Base-by-base conservation (phyloP, 1,284 basidiomycete genomes). In the Sporisorium iseilematis-ciliati region DNA sequence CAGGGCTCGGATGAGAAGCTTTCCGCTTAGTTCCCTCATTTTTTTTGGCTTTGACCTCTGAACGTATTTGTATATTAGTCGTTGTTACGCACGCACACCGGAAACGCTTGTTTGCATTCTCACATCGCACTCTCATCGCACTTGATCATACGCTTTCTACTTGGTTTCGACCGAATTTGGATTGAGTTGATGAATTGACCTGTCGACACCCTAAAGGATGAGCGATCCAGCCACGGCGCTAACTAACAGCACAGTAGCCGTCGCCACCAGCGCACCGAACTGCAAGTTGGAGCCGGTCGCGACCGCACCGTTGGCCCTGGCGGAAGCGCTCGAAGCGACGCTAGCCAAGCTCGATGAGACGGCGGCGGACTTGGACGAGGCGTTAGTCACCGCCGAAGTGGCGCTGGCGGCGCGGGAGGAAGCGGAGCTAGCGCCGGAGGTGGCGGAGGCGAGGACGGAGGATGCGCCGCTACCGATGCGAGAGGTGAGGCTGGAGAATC, bases 191-290 rank as follows among this genome's bases (percentile, higher is more conserved):
- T 18, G 8, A 14, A 14, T 52, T 38, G 35, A 14, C 35, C 10
- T 33, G 31, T 10, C 7, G 29, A 45, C 23, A 14, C 3, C 21
- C 57, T 33, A 68, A 41, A 68, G 65, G 26, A 62, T n/a, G 16
- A 68, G 59, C 23, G 65, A 57, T 18, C 65, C 65, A 20, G 59
- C 60, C 16, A 69, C 57, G 21, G 66, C 66, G 2, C 41, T 48
- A 7, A 60, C 66, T 21, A 69, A 45, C 12, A 69, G 16, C 18
- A 63, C 43, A 43, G 57, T 66, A 29, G 52, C 45, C 3, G 42
- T 33, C 6, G 54, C 65, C 10, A 29, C 65, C 3, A 66, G 29
- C 4, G 54, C 53, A 43, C 50, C 51, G 11, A 61, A 16, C 7
- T 57, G 65, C 41, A 66, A 8, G 51, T 25, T 35, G 7, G 25